phyloP scores from a whole-genome alignment of 176 grass and related monocot genomes.

The Bromus sterilis region DNA sequence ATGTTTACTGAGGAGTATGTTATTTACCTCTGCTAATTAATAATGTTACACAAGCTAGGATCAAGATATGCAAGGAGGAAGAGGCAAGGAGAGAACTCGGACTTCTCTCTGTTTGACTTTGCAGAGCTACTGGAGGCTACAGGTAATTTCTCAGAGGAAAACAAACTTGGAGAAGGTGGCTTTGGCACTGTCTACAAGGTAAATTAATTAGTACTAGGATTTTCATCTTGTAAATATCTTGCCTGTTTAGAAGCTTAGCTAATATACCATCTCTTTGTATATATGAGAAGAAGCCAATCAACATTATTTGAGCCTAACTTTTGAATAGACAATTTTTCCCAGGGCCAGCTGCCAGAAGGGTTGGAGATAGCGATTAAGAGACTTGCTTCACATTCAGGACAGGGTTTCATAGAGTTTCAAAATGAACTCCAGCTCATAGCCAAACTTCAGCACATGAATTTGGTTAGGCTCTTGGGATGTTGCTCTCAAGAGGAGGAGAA shows the following conservation, averaged over 20 bases:
- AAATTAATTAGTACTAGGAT: neutral
- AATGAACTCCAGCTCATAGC: conserved; percentile 4
- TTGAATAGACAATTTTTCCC: neutral
- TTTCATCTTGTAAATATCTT: neutral
- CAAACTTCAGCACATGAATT: neutral
- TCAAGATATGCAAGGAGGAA: neutral
- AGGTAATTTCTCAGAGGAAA: conserved; percentile 24
- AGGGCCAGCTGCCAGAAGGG: neutral
- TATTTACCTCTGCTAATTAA: neutral
- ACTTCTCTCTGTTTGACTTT: conserved; percentile 27
- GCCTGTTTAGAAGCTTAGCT: neutral
- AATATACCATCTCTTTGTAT: too few relatives aligned
- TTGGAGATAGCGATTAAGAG: neutral
- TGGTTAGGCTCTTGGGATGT: conserved; percentile 7
- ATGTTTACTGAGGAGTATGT: neutral
- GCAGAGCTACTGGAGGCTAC: conserved; percentile 20
- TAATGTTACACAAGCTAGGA: neutral
- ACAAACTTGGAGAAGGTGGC: conserved; percentile 36
- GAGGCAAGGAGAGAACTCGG: neutral
- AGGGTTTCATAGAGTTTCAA: neutral
- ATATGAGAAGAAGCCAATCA: too few relatives aligned
- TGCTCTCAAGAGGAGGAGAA: conserved; percentile 47
- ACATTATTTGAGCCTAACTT: too few relatives aligned
- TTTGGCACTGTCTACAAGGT: conserved; percentile 51
- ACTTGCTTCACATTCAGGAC: neutral